phyloP scores from a whole-genome alignment of 139 green algal species.

The Chlorokybus atmophyticus region DNA sequence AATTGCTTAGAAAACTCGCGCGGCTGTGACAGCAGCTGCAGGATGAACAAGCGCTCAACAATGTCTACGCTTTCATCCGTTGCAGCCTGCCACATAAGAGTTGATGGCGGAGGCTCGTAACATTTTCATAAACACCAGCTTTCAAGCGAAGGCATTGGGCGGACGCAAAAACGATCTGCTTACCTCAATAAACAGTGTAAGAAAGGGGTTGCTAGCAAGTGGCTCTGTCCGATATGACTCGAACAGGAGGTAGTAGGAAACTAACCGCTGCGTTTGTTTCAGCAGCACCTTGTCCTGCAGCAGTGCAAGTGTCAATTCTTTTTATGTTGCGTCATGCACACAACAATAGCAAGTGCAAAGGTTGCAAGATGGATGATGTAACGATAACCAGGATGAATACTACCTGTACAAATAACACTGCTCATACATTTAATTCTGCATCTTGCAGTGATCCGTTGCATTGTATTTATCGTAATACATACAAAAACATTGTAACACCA shows the following conservation, averaged over 20 bases:
- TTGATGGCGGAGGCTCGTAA: neutral
- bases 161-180: too few species aligned
- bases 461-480: too few species aligned
- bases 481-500: too few species aligned
- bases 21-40: constrained; percentile 1
- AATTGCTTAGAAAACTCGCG: neutral
- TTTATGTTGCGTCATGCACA: constrained; percentile 5
- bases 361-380: neutral
- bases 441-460: too few species aligned
- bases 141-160: too few species aligned
- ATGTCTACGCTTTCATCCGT: neutral
- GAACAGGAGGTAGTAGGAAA: constrained; percentile 16
- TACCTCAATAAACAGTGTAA: constrained; percentile 20
- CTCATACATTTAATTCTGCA: neutral
- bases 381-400: neutral
- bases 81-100: neutral
- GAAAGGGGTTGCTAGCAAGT: constrained; percentile 14
- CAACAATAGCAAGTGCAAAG: neutral
- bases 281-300: constrained; percentile 24
- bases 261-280: constrained; percentile 13
- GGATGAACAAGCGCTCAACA: constrained; percentile 1
- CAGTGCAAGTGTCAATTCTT: constrained; percentile 2
- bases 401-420: neutral
- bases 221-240: constrained; percentile 16
- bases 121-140: too few species aligned